phyloP scores from a whole-genome alignment of 2,329 filamentous ascomycete genomes.

The Aureobasidium sp. region DNA sequence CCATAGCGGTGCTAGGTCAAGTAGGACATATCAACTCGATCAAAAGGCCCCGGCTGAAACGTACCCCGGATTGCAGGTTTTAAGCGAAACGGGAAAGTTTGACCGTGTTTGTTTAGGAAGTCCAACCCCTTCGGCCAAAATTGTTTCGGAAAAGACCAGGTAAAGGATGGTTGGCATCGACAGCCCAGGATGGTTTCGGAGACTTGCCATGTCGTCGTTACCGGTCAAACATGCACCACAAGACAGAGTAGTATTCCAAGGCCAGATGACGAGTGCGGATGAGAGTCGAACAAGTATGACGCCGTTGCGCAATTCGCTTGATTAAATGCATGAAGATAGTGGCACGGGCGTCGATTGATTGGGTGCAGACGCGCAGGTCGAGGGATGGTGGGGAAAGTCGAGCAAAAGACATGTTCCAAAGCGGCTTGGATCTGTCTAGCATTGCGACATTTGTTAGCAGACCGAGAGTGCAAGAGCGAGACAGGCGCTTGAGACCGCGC shows the following conservation, averaged over 20 bases:
- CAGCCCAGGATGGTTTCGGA: not conserved
- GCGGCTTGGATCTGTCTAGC: not conserved
- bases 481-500: not conserved
- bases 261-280: not conserved
- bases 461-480: not conserved
- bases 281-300: not conserved
- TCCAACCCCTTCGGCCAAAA: not conserved
- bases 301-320: conserved; percentile 9
- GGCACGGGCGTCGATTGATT: conserved; percentile 3
- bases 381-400: conserved; percentile 9
- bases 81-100: conserved; percentile 1
- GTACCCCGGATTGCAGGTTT: not conserved
- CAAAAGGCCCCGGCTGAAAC: not conserved
- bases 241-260: not conserved
- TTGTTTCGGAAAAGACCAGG: not conserved
- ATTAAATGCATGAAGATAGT: conserved; percentile 11
- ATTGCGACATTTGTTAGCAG: conserved; percentile 6
- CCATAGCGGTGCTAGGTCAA: too few relatives aligned
- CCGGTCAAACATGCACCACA: not conserved
- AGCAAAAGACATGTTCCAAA: not conserved
- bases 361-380: not conserved
- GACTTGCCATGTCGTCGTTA: not conserved
- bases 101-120: conserved; percentile 1
- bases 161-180: not conserved
- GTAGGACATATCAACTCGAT: not conserved